Evolutionary conservation across 2,329 filamentous ascomycete genomes (phyloP).

Genomic region (Phyllachora maydis): DNA sequence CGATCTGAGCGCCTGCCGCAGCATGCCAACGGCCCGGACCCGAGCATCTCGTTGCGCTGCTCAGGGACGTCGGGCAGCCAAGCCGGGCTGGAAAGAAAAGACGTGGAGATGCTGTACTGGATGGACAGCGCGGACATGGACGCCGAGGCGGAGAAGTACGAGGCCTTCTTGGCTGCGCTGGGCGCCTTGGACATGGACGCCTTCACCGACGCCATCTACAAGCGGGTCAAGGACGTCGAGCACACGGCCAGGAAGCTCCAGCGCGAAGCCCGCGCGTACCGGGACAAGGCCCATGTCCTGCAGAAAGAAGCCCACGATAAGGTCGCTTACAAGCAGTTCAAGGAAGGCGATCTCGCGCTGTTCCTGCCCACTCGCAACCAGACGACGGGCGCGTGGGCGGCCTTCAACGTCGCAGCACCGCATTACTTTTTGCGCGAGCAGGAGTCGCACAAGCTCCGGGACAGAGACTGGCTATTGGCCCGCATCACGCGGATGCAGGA

Average conservation of each 20-base stretch:
- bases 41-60: slow-evolving; percentile 27
- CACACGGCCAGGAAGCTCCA: slow-evolving; percentile 85
- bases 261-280: slow-evolving; percentile 67
- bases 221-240: slow-evolving; percentile 83
- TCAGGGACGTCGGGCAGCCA: slow-evolving; percentile 32
- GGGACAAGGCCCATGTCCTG: slow-evolving; percentile 63
- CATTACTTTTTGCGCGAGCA: slow-evolving; percentile 94
- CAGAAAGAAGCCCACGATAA: slow-evolving; percentile 85
- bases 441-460: slow-evolving; percentile 65
- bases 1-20: slow-evolving; percentile 35
- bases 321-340: slow-evolving; percentile 89
- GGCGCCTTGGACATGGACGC: slow-evolving; percentile 65
- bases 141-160: slow-evolving; percentile 53
- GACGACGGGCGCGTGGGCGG: slow-evolving; percentile 86
- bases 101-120: slow-evolving; percentile 67
- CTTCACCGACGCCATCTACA: slow-evolving; percentile 70
- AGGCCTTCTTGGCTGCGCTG: slow-evolving; percentile 51
- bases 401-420: slow-evolving; percentile 92
- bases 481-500: slow-evolving; percentile 83
- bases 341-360: slow-evolving; percentile 82
- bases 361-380: slow-evolving; percentile 93
- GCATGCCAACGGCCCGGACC: slow-evolving; percentile 33
- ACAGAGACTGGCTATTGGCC: slow-evolving; percentile 89
- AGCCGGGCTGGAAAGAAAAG: slow-evolving; percentile 35
- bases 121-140: slow-evolving; percentile 29